Base-by-base conservation (phyloP, 345 rosid species). In the Pugionium cornutum region DNA sequence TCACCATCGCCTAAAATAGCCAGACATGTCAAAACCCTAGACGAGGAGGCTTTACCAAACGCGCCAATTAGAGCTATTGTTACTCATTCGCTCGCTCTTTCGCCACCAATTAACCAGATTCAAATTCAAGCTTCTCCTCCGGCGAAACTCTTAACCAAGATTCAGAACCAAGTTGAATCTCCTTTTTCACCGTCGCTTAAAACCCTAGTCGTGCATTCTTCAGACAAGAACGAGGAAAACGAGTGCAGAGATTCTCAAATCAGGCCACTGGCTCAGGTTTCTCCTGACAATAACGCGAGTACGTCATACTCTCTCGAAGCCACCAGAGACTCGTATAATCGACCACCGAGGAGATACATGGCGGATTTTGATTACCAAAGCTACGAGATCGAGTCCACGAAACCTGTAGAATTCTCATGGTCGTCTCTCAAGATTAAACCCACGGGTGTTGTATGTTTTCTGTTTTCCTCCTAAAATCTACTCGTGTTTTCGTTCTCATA, bases 381-480 rank as follows among this genome's bases (percentile, higher is more conserved):
- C 46, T 59, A 53, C 2, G 56, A 52, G 5, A 3, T 6, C 0
- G 70, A 63, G 4, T 3, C 33, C 2, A 2, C 53, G 1, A 53
- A 64, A 8, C 66, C 70, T 29, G 7, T 34, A 0, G 32, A 26
- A 25, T 1, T 10, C 40, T 54, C 73, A 6, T 67, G 53, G 53
- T 40, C 45, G 9, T 27, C 9, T 40, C 26, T 7, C 3, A 74
- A 61, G 35, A 54, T 28, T 2, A 27, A 26, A 37, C 74, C 70
- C 3, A 70, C 81, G 0, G 81, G 81, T 4, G 78, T 78, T 61
- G 81, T 78, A 69, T 9, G 78, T 78, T 35, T 37, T 47, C 30
- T 7, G 7, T 30, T 52, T 32, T 2, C 26, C 37, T 2, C 9
- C 30, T 27, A 4, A 5, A 32, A 33, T 30, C 55, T 41, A 2